phyloP scores from a whole-genome alignment of 2,329 filamentous ascomycete species.

The Chaetomiaceae sp. region DNA sequence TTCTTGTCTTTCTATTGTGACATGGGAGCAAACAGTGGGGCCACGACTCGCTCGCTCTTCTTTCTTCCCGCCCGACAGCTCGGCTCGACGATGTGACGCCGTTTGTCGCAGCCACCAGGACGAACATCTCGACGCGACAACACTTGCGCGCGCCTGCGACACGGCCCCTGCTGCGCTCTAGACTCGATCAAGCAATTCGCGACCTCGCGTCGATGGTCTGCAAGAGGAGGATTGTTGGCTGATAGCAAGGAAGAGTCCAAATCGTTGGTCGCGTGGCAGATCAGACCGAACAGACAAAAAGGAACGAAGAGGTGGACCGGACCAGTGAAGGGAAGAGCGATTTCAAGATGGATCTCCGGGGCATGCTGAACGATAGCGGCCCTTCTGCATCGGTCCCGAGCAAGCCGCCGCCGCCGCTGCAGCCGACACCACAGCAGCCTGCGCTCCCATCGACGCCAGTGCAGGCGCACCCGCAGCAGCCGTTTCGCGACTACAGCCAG shows the following conservation, averaged over 20 bases:
- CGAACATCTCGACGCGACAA: conserved; percentile 7
- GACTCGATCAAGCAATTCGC: background rate
- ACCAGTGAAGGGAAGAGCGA: background rate
- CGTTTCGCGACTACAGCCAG: conserved; percentile 49
- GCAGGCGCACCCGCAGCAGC: conserved; percentile 33
- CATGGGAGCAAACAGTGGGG: conserved; percentile 19
- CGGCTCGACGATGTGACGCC: conserved; percentile 24
- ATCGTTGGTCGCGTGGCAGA: conserved; percentile 9
- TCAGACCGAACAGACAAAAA: background rate
- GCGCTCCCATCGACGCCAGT: conserved; percentile 26
- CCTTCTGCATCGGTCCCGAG: conserved; percentile 30
- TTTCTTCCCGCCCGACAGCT: conserved; percentile 18
- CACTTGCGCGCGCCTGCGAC: conserved; percentile 2
- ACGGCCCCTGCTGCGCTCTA: background rate
- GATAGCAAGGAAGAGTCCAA: conserved; percentile 6
- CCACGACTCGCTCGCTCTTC: conserved; percentile 4
- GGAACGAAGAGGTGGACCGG: background rate
- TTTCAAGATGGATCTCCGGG: conserved; percentile 46
- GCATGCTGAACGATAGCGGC: conserved; percentile 52
- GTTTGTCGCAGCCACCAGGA: conserved; percentile 19
- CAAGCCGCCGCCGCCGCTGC: conserved; percentile 25
- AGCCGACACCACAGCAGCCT: conserved; percentile 24
- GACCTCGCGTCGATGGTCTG: conserved; percentile 11
- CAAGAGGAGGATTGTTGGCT: conserved; percentile 10
- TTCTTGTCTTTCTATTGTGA: conserved; percentile 8